Percentiles rank a stretch among this genome's conserved stretches.
These are phyloP conservation scores for Mikania micrantha DNA, from an alignment of 129 eudicot genomes.

Conservation along the genomic window DNA sequence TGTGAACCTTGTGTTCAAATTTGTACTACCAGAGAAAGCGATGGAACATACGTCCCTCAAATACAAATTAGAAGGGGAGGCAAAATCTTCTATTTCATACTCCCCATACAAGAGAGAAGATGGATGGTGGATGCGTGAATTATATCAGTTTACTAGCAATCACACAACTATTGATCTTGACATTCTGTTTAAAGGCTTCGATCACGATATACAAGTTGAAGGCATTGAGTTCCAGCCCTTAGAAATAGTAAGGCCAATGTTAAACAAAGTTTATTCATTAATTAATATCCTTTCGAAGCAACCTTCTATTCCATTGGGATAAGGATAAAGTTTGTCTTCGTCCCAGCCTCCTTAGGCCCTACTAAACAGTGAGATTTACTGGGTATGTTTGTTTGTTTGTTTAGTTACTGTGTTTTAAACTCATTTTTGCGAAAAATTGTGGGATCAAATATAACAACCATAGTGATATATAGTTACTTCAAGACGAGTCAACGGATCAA, in stretches of 20 bases:
- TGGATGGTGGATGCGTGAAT: neutral
- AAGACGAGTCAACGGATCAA: no score
- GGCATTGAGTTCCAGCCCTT: slow-evolving; percentile 10
- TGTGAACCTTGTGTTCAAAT: slow-evolving; percentile 10
- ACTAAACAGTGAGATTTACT: no score
- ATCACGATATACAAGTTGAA: neutral
- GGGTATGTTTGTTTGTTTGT: no score
- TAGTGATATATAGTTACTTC: no score
- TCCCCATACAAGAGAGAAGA: neutral
- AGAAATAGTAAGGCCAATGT: slow-evolving; percentile 1
- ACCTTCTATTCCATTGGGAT: no score
- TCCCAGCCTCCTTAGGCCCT: no score
- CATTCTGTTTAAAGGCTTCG: neutral
- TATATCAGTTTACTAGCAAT: neutral
- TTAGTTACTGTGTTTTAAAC: no score
- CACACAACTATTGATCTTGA: neutral
- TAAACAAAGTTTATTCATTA: no score
- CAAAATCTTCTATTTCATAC: neutral
- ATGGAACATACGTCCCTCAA: neutral
- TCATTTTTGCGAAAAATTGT: no score
- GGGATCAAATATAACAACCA: no score
- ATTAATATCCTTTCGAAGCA: no score
- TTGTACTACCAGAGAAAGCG: neutral
- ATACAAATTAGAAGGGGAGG: neutral
- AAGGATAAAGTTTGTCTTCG: no score